Conservation (phyloP, 768 basidiomycete species). For the Terana coerulea region DNA sequence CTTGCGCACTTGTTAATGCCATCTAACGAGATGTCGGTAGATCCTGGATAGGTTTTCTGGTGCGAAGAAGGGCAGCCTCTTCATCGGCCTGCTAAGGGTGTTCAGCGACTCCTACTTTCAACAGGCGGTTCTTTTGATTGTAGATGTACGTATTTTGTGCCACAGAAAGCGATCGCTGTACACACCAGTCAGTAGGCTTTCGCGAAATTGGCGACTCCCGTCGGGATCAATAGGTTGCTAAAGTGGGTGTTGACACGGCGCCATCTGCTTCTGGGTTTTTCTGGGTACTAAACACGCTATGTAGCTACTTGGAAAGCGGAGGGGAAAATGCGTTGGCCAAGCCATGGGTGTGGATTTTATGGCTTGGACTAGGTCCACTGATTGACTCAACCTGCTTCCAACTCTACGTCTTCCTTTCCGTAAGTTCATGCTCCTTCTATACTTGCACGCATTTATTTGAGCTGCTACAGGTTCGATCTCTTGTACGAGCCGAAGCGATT, state of each 20-base stretch:
- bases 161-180: too few relatives aligned
- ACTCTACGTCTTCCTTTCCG: conserved; percentile 11
- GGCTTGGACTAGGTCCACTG: conserved; percentile 26
- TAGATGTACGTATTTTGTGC: not conserved
- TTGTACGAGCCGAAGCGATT: conserved; percentile 9
- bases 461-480: conserved; percentile 1
- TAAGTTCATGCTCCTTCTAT: not conserved
- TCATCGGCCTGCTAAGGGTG: conserved; percentile 26
- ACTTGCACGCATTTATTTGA: not conserved
- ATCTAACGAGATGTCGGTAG: conserved; percentile 6
- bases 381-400: not conserved
- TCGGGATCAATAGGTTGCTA: conserved; percentile 36
- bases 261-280: not conserved
- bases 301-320: conserved; percentile 34
- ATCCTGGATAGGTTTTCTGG: conserved; percentile 33
- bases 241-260: conserved; percentile 18
- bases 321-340: conserved; percentile 32
- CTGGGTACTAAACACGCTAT: not conserved
- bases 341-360: conserved; percentile 47
- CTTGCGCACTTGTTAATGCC: not conserved
- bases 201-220: conserved; percentile 16
- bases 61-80: conserved; percentile 28
- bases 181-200: conserved; percentile 10
- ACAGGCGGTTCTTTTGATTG: not conserved
- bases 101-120: conserved; percentile 10